These are phyloP conservation scores for Heliophila coronopifolia DNA, from an alignment of 441 rosid species.

Conservation along the genomic window DNA sequence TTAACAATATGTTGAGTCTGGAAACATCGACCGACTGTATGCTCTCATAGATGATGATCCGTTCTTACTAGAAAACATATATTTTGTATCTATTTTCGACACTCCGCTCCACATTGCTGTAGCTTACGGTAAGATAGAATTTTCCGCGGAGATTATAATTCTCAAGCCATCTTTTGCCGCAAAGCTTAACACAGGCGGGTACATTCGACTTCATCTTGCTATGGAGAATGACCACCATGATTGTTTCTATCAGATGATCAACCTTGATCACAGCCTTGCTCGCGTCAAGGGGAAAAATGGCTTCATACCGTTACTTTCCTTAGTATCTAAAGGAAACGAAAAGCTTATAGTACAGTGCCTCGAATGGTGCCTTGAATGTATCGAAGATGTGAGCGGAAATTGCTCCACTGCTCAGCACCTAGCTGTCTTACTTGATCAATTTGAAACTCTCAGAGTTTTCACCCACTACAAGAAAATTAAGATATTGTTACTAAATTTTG, in stretches of 20 bases:
- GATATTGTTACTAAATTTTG: no score
- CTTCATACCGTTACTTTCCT: constrained; percentile 29
- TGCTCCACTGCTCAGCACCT: background rate
- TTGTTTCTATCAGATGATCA: background rate
- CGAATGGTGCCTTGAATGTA: constrained; percentile 12
- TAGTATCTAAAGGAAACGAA: background rate
- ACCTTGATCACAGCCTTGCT: constrained; percentile 7
- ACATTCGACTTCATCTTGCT: constrained; percentile 25
- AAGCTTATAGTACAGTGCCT: constrained; percentile 20
- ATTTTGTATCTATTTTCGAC: constrained; percentile 16
- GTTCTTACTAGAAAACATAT: constrained; percentile 14
- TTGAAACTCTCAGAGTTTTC: constrained; percentile 18
- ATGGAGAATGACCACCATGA: background rate
- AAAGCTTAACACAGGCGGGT: constrained; percentile 23
- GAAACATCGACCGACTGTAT: constrained; percentile 19
- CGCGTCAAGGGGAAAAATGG: constrained; percentile 24
- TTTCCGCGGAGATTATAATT: constrained; percentile 27
- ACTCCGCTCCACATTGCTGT: constrained; percentile 39
- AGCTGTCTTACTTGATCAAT: constrained; percentile 7
- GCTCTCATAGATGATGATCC: constrained; percentile 20
- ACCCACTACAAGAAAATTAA: no score
- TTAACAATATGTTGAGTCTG: constrained; percentile 24
- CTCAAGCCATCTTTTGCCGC: constrained; percentile 29
- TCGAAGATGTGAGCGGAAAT: background rate
- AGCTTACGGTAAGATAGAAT: constrained; percentile 7